A percentile compares a stretch with the other conserved stretches of the same genome.
phyloP scores from a whole-genome alignment of 177 flowering plant species.

The Vitis hybrid region DNA sequence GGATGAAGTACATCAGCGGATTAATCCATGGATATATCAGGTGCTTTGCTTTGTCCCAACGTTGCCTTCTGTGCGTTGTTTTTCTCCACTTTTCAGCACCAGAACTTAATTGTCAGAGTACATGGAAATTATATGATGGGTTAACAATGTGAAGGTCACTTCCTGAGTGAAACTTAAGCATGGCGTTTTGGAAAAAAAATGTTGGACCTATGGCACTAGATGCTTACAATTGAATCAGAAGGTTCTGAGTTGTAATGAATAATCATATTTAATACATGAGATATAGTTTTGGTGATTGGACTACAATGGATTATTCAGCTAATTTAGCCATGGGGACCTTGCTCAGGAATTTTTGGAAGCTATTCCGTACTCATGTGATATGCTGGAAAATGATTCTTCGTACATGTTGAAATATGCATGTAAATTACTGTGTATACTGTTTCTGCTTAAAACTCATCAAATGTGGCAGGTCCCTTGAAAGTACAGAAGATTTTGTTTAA shows the following conservation, averaged over 20 bases:
- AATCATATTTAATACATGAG: background rate
- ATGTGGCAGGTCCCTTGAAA: no score
- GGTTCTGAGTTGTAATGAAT: background rate
- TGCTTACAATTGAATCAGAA: background rate
- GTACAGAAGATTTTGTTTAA: no score
- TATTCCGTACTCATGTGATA: background rate
- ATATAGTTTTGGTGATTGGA: background rate
- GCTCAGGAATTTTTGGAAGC: background rate
- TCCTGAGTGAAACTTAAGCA: no score
- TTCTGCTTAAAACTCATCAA: no score
- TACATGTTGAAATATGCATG: no score
- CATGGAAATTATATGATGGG: background rate
- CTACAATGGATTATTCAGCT: background rate
- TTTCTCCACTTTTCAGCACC: background rate
- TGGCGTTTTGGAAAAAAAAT: background rate
- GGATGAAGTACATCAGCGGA: slow-evolving; percentile 51
- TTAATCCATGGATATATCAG: slow-evolving; percentile 53
- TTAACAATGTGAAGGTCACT: background rate
- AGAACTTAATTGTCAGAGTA: background rate
- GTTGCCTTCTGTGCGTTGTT: background rate
- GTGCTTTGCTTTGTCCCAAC: slow-evolving; percentile 19
- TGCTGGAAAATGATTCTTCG: no score
- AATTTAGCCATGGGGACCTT: background rate
- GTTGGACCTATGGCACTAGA: background rate
- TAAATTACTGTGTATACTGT: no score